Percentiles rank a stretch among this genome's conserved stretches.
Evolutionary conservation across 768 basidiomycete species (phyloP).

Genomic region (Gymnopilus dilepis): DNA sequence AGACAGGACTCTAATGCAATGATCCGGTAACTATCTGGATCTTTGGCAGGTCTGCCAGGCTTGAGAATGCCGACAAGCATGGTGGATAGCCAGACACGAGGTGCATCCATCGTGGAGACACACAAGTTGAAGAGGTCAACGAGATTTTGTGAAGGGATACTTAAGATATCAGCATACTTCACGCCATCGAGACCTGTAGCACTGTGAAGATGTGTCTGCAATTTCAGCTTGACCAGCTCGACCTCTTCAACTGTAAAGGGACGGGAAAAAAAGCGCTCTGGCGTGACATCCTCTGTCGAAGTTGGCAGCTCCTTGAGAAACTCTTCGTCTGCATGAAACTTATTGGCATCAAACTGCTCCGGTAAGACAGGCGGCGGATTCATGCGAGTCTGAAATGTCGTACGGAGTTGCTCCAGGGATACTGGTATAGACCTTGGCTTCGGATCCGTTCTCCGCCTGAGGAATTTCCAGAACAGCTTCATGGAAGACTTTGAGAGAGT

Average conservation of each 20-base stretch:
- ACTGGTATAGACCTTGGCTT: background rate
- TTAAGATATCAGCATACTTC: slow-evolving; percentile 4
- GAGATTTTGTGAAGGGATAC: slow-evolving; percentile 17
- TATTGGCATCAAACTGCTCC: background rate
- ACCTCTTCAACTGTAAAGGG: background rate
- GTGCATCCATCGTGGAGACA: slow-evolving; percentile 10
- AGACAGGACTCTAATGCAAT: slow-evolving; percentile 37
- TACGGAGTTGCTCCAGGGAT: background rate
- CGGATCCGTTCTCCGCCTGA: background rate
- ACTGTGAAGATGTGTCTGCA: background rate
- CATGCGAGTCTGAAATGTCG: background rate
- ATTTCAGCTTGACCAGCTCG: background rate
- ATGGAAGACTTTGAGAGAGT: background rate
- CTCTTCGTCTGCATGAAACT: background rate
- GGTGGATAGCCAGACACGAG: slow-evolving; percentile 23
- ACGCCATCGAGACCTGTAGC: slow-evolving; percentile 7
- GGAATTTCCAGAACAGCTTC: background rate
- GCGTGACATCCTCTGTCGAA: background rate
- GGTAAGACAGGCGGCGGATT: background rate
- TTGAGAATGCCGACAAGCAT: slow-evolving; percentile 27
- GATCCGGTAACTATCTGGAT: slow-evolving; percentile 29
- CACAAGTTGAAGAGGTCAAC: slow-evolving; percentile 21
- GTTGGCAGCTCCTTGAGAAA: background rate
- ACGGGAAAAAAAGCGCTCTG: background rate
- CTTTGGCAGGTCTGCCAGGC: slow-evolving; percentile 19